A percentile compares a stretch with the other conserved stretches of the same genome.
These are phyloP conservation scores for Colletotrichum camelliae DNA, from an alignment of 2,329 filamentous ascomycete genomes.

Conservation along the genomic window DNA sequence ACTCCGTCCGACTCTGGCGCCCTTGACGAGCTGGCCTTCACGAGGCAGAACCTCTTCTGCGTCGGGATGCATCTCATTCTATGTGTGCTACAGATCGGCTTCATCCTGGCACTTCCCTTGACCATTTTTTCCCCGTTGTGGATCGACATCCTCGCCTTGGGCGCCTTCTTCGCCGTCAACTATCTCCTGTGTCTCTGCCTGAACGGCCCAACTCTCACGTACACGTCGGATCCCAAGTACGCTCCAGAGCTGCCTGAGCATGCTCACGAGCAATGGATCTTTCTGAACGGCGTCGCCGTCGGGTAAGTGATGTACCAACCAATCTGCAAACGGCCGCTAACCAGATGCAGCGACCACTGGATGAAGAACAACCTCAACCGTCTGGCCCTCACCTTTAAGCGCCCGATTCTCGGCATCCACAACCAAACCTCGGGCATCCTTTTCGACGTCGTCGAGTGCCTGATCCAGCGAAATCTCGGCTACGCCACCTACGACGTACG, in stretches of 20 bases:
- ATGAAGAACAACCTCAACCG: slow-evolving; percentile 74
- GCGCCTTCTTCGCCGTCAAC: slow-evolving; percentile 55
- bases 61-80: slow-evolving; percentile 65
- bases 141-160: slow-evolving; percentile 44
- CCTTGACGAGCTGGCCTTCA: slow-evolving; percentile 70
- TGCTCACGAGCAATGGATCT: slow-evolving; percentile 76
- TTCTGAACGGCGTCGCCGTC: slow-evolving; percentile 74
- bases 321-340: neutral
- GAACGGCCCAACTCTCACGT: slow-evolving; percentile 57
- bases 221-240: slow-evolving; percentile 58
- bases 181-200: slow-evolving; percentile 54
- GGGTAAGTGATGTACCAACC: slow-evolving; percentile 48
- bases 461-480: slow-evolving; percentile 76
- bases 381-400: slow-evolving; percentile 73
- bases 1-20: slow-evolving; percentile 54
- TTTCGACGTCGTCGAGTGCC: slow-evolving; percentile 79
- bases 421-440: slow-evolving; percentile 77
- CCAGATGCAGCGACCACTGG: slow-evolving; percentile 61
- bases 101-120: slow-evolving; percentile 64
- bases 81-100: slow-evolving; percentile 61
- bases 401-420: slow-evolving; percentile 75
- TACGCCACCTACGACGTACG: slow-evolving; percentile 75
- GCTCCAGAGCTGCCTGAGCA: slow-evolving; percentile 54
- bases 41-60: slow-evolving; percentile 59
- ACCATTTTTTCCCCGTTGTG: slow-evolving; percentile 54